phyloP scores from a whole-genome alignment of 352 stramenopile species.

The Phytopythium aichiense region DNA sequence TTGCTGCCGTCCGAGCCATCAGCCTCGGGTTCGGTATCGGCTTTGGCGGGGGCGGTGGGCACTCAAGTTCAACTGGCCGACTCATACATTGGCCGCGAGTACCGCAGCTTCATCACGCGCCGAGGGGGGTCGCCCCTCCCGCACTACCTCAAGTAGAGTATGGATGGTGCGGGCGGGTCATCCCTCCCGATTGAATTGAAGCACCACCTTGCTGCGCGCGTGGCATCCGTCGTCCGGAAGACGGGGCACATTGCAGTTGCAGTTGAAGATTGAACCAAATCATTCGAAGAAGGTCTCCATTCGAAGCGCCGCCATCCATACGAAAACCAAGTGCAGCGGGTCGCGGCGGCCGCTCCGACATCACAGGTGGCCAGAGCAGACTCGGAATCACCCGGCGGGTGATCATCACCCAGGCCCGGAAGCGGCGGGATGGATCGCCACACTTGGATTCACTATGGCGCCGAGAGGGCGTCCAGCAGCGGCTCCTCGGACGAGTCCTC shows the following conservation, averaged over 20 bases:
- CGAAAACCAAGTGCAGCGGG: too few relatives aligned
- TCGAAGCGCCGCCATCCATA: too few relatives aligned
- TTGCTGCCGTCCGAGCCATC: too few relatives aligned
- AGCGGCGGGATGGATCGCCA: not conserved
- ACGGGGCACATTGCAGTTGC: not conserved
- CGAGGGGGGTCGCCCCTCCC: constrained; percentile 3
- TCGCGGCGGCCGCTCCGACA: too few relatives aligned
- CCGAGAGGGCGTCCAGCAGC: too few relatives aligned
- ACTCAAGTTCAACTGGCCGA: constrained; percentile 9
- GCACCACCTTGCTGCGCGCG: too few relatives aligned
- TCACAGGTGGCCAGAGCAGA: too few relatives aligned
- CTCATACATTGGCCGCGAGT: constrained; percentile 51
- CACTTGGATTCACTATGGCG: not conserved
- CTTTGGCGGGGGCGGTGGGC: constrained; percentile 5
- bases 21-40: not conserved
- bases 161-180: not conserved
- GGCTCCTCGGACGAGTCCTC: too few relatives aligned
- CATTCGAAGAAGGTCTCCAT: too few relatives aligned
- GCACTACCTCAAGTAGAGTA: not conserved
- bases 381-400: too few relatives aligned
- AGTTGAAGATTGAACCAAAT: not conserved
- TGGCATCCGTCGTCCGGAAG: too few relatives aligned
- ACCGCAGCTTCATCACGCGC: constrained; percentile 33
- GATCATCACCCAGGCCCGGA: not conserved
- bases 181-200: not conserved